Base-by-base conservation (phyloP, 1,284 basidiomycete genomes). In the Cutaneotrichosporon cutaneum region DNA sequence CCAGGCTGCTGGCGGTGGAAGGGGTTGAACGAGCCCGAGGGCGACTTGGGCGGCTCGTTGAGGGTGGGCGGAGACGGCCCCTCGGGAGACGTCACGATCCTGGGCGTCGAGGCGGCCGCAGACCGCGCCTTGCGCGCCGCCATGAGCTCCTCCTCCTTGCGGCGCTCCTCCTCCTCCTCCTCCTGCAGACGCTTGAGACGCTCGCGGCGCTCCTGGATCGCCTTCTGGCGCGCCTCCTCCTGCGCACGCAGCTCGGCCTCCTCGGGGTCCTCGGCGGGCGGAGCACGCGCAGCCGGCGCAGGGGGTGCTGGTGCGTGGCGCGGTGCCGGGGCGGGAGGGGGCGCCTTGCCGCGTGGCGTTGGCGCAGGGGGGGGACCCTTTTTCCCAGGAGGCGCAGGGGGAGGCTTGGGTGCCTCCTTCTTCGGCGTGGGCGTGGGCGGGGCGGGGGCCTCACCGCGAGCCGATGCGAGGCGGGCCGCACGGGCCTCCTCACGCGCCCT, bases 401-500 rank as follows among this genome's bases (percentile, higher is more conserved):
- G 71, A 14, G 70, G 62, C 27, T 69, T 65, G 32, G 76, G 61
- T 10, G 77, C 63, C 24, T 80, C 72, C 53, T 77, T 79, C 2
- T 81, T 82, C 47, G 84, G 83, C 72, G 84, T 85, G 60, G 84
- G 60, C 0, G 84, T 58, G 18, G 48, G 48, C 7, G 48, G 26
- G 13, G 45, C 65, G 8, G 55, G 55, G 6, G 64, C 67, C 21
- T 61, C 66, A 24, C 69, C 77, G 51, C 76, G 85, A 76, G 90
- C 88, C 55, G 82, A 82, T 58, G 88, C 85, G 30, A 94, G 74
- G 61, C 88, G 83, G 73, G 88, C 88, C 65, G 80, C 83, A 56
- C 91, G 83, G 51, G 85, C 76, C 54, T 84, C 84, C 70, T 91
- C 90, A 60, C 90, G 82, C 64, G 89, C 88, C 64, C 89, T 87